Base-by-base conservation (phyloP, 2,329 filamentous ascomycete genomes). In the Colletotrichum neosansevieriae region DNA sequence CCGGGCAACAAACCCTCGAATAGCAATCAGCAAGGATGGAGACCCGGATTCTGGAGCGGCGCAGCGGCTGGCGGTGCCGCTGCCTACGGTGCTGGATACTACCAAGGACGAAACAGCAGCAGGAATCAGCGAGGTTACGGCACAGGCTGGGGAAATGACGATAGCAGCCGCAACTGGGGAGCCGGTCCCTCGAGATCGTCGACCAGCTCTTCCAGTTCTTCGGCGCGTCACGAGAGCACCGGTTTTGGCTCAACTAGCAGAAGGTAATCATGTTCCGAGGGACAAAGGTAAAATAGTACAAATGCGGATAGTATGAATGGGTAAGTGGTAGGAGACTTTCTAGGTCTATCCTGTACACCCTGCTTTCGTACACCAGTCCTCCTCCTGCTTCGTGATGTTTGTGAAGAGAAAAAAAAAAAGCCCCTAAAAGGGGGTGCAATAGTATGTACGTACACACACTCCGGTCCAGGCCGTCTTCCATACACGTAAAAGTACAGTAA, bases 21-120 rank as follows among this genome's bases (percentile, higher is more conserved):
- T 76, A 69, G 67, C 34, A 19, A 71, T 61, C 76, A 79, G 67
- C 78, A 86, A 70, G 83, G 83, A 1, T 94, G 91, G 91, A 84
- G 85, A 57, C 91, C 92, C 5, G 92, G 92, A 1, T 94, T 94
- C 79, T 94, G 91, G 91, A 86, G 83, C 17, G 92, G 91, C 19
- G 79, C 88, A n/a, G 84, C 87, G 0, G 86, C 86, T 15, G 92
- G 92, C 50, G 90, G 89, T 5, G 91, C 91, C 1, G 91, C 90
- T 3, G 89, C 84, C 1, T 93, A 93, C 74, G 76, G 86, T 66
- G 89, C 90, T 6, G 88, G 88, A 0, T 85, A 79, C 47, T 69
- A 57, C 47, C 58, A 70, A 29, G 71, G 71, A 58, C 64, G 73
- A 75, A 77, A 71, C 72, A 74, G 72, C 71, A 63, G 40, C 32